Percentiles rank a stretch among this genome's conserved stretches.
Conservation (phyloP, 441 rosid genomes). For the Gossypium aridum region DNA sequence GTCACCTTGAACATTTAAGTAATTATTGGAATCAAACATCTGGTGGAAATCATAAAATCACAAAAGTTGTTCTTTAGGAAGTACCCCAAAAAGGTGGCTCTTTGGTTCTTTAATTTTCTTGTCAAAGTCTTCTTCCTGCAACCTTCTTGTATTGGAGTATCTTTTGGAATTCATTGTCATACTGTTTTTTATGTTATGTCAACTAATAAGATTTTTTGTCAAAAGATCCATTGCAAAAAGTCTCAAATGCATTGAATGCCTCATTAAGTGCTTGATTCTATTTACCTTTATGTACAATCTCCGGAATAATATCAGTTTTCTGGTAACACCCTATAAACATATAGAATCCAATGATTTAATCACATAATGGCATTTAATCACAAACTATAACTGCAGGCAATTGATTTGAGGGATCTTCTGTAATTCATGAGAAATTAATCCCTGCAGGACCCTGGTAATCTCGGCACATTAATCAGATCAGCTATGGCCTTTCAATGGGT, state of each 20-base stretch:
- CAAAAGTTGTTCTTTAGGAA: background rate
- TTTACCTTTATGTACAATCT: background rate
- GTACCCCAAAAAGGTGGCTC: background rate
- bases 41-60: background rate
- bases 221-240: background rate
- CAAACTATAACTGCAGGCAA: slow-evolving; percentile 11
- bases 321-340: background rate
- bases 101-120: background rate
- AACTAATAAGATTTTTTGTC: background rate
- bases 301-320: background rate
- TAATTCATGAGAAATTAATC: slow-evolving; percentile 19
- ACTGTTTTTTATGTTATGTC: background rate
- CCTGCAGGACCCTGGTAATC: slow-evolving; percentile 91
- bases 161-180: background rate
- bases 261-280: background rate
- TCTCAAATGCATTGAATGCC: background rate
- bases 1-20: background rate
- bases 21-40: background rate
- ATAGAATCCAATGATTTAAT: slow-evolving; percentile 11
- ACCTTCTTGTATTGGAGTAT: background rate
- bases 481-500: slow-evolving; percentile 90
- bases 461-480: slow-evolving; percentile 85
- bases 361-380: background rate
- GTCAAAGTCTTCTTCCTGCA: background rate
- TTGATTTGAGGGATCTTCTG: slow-evolving; percentile 12